phyloP scores from a whole-genome alignment of 2,329 filamentous ascomycete genomes.

The Triangularia setosa region DNA sequence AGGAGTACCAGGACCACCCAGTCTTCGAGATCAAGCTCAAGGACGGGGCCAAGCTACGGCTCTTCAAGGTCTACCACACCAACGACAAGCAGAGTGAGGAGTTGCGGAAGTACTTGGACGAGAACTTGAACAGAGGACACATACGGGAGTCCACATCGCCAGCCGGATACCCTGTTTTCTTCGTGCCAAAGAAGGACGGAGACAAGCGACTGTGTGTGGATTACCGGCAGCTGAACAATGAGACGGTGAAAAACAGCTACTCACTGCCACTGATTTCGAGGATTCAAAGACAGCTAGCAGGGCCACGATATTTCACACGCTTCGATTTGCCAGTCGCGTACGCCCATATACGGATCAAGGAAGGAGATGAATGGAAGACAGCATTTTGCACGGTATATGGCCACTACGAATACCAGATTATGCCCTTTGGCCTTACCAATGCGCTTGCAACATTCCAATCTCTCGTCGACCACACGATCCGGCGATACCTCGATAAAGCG shows the following conservation, averaged over 20 bases:
- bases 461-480: too few relatives aligned
- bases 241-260: slow-evolving; percentile 8
- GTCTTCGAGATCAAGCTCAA: slow-evolving; percentile 4
- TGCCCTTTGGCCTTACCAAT: too few relatives aligned
- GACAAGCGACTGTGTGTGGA: slow-evolving; percentile 1
- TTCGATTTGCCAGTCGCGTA: background rate
- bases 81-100: background rate
- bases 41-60: background rate
- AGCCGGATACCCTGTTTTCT: slow-evolving; percentile 7
- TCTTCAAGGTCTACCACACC: slow-evolving; percentile 2
- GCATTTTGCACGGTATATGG: too few relatives aligned
- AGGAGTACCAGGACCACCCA: background rate
- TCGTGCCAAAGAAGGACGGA: slow-evolving; percentile 4
- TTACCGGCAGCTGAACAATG: slow-evolving; percentile 4
- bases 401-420: too few relatives aligned
- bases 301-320: background rate
- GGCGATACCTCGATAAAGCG: too few relatives aligned
- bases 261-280: background rate
- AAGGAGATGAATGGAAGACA: too few relatives aligned
- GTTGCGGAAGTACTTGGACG: slow-evolving; percentile 3
- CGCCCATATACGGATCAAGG: background rate
- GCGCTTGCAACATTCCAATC: too few relatives aligned
- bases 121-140: slow-evolving; percentile 10
- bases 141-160: slow-evolving; percentile 9
- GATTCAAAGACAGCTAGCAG: background rate